Base-by-base conservation (phyloP, 495 filamentous ascomycete species). In the Penicillium longicatenatum region DNA sequence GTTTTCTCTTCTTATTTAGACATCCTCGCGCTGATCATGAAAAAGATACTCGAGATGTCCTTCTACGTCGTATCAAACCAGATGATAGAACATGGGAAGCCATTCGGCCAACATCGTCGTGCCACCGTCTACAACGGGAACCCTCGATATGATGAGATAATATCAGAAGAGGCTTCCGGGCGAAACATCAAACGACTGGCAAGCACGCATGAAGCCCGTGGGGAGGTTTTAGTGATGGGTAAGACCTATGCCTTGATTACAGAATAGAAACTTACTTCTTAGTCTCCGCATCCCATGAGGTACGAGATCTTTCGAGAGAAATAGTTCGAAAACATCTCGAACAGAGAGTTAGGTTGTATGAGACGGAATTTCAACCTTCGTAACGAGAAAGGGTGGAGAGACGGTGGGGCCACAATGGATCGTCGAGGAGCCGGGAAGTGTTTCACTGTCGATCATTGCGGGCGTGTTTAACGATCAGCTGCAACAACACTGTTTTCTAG, bases 11-110 rank as follows among this genome's bases (percentile, higher is more conserved):
- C n/a, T n/a, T n/a, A n/a, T n/a, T n/a, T n/a, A n/a, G n/a, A n/a
- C n/a, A n/a, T n/a, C n/a, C n/a, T n/a, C n/a, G n/a, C 45, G 6
- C 45, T 42, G 26, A 22, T 24, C 35, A 33, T 35, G 19, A 5
- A 12, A 49, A 53, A 63, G 60, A 63, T 63, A 30, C 57, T 63
- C 20, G 51, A 59, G 49, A 59, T 63, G 20, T 63, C 56, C 5
- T 52, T 63, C 29, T 63, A 59, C 29, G 50, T 59, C 19, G 45
- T 6, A 35, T 57, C 45, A 12, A 41, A 54, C 19, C 2, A 52
- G 39, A 48, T 53, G 14, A 55, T 53, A 45, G 47, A 43, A 21
- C 45, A 48, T 48, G 45, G 45, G 1, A 57, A 59, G 24, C 43
- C 44, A 14, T 59, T 59, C 30, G 31, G 50, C 31, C 33, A 57